Evolutionary conservation across 371 early-diverging fungal genomes (phyloP).

Genomic region (Mortierella sp.): DNA sequence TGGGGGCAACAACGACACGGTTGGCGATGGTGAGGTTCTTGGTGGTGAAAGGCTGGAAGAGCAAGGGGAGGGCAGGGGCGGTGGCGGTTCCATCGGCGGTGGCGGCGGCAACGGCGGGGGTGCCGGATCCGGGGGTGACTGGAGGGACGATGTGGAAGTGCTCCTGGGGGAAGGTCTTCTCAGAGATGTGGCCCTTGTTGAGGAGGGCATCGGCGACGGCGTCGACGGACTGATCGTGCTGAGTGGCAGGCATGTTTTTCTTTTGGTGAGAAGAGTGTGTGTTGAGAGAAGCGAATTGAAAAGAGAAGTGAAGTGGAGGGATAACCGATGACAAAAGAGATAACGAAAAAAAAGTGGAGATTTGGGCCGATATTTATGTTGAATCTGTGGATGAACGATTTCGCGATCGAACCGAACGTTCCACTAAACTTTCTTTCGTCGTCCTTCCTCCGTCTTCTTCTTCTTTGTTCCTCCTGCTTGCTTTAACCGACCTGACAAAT

Average conservation of each 20-base stretch:
- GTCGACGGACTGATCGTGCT: background rate
- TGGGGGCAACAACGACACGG: conserved; percentile 84
- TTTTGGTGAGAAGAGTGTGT: background rate
- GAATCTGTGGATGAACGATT: background rate
- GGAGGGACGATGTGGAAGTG: conserved; percentile 18
- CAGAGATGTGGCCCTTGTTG: conserved; percentile 8
- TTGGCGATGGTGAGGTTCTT: conserved; percentile 76
- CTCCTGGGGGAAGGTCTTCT: conserved; percentile 17
- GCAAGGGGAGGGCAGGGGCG: conserved; percentile 19
- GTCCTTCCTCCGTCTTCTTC: no score
- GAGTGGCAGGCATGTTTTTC: background rate
- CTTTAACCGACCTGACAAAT: background rate
- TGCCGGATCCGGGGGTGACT: background rate
- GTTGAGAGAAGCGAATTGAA: background rate
- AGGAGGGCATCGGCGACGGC: background rate
- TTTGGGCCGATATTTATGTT: background rate
- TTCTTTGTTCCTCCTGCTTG: background rate
- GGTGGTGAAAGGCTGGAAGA: conserved; percentile 78
- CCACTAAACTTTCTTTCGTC: no score
- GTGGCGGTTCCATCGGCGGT: background rate
- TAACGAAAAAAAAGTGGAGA: background rate
- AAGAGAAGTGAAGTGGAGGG: background rate
- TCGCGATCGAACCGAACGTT: background rate
- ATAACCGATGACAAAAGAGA: background rate
- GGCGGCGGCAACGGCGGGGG: background rate